These are phyloP conservation scores for Grigorovia transvaalensis DNA, from an alignment of 805 yeast genomes.

Conservation along the genomic window DNA sequence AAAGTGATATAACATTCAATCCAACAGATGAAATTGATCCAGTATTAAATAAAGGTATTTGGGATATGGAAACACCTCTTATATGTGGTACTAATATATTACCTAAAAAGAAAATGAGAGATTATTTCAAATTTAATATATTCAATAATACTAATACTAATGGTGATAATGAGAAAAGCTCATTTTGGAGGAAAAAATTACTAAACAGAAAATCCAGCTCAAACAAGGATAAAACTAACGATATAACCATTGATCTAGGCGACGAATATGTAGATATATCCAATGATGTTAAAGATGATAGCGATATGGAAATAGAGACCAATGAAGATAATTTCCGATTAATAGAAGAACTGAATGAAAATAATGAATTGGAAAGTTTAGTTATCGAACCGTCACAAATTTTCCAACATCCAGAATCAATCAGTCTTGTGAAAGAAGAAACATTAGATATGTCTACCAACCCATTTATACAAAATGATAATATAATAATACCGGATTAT, in stretches of 20 bases:
- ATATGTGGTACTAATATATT: neutral
- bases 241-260: neutral
- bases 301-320: conserved; percentile 2
- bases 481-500: neutral
- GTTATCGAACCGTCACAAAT: conserved; percentile 11
- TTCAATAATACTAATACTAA: conserved; percentile 8
- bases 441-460: neutral
- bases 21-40: neutral
- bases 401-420: neutral
- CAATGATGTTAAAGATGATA: neutral
- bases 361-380: neutral
- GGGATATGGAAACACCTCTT: neutral
- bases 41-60: conserved; percentile 1
- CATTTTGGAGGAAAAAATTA: neutral
- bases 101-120: conserved; percentile 15
- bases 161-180: neutral
- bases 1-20: neutral
- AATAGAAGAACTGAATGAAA: neutral
- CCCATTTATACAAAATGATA: neutral
- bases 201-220: neutral
- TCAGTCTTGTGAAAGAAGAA: neutral
- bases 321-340: neutral
- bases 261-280: neutral
- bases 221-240: conserved; percentile 3
- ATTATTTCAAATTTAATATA: conserved; percentile 22